phyloP scores from a whole-genome alignment of 179 eudicot genomes.

The Silene coronaria region DNA sequence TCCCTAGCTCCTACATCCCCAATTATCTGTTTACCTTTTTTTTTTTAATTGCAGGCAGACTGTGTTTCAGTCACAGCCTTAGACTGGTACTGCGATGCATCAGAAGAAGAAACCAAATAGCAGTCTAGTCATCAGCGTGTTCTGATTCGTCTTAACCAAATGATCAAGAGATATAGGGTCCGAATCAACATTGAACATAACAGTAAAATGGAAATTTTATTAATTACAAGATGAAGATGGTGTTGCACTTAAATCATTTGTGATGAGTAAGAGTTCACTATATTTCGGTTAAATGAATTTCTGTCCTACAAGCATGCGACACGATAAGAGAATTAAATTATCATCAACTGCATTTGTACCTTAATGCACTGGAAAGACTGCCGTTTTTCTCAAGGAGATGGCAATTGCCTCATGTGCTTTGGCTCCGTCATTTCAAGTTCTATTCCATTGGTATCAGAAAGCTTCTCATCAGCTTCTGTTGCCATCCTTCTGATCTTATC shows the following conservation, averaged over 20 bases:
- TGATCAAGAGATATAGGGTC: neutral
- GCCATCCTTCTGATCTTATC: conserved; percentile 57
- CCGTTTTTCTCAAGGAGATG: conserved; percentile 18
- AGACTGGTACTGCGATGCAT: too few species aligned
- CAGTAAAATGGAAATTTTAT: neutral
- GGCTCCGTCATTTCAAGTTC: conserved; percentile 94
- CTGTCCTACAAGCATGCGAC: neutral
- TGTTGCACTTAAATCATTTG: neutral
- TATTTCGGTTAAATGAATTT: neutral
- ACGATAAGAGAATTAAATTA: neutral
- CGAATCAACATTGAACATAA: neutral
- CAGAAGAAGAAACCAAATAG: neutral
- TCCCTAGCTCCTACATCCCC: too few species aligned
- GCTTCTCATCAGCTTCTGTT: conserved; percentile 32
- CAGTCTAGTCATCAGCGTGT: neutral
- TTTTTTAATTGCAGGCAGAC: too few species aligned
- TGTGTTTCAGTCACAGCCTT: neutral
- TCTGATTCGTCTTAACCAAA: neutral
- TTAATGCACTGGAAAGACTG: conserved; percentile 10
- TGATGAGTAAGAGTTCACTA: neutral
- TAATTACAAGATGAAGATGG: conserved; percentile 6
- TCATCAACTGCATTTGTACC: conserved; percentile 23
- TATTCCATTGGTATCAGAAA: conserved; percentile 33
- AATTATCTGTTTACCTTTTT: too few species aligned
- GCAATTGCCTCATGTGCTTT: conserved; percentile 30